phyloP scores from a whole-genome alignment of 805 yeast species.

The Wickerhamiella shivajii region DNA sequence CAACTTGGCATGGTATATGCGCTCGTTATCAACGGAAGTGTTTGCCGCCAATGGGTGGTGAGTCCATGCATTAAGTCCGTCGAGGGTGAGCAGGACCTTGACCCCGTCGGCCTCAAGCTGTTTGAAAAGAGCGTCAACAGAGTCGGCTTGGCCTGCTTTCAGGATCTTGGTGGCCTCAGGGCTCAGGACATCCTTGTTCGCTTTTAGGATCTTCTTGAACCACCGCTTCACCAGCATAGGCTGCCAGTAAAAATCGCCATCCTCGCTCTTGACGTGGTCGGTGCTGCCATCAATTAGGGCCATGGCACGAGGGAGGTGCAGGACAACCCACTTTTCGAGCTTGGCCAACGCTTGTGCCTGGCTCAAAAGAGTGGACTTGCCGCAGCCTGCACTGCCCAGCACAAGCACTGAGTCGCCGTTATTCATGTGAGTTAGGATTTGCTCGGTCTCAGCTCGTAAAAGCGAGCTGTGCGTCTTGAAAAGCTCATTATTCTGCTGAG shows the following conservation, averaged over 20 bases:
- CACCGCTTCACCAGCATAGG: conserved; percentile 61
- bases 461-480: conserved; percentile 11
- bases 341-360: conserved; percentile 51
- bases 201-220: conserved; percentile 35
- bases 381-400: conserved; percentile 39
- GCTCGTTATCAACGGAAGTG: conserved; percentile 38
- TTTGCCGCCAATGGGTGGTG: conserved; percentile 44
- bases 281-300: conserved; percentile 54
- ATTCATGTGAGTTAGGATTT: not conserved
- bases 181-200: conserved; percentile 30
- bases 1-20: conserved; percentile 44
- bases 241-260: conserved; percentile 42
- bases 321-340: conserved; percentile 29
- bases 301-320: conserved; percentile 52
- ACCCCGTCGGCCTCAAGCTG: conserved; percentile 7
- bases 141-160: conserved; percentile 9
- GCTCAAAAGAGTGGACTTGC: conserved; percentile 59
- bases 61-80: conserved; percentile 52
- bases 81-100: conserved; percentile 59
- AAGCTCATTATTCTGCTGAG: conserved; percentile 17
- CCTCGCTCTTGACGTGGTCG: conserved; percentile 45
- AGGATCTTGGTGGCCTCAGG: conserved; percentile 13
- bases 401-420: conserved; percentile 10
- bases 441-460: conserved; percentile 11
- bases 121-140: conserved; percentile 7